These are phyloP conservation scores for Sugiyamaella paludigena DNA, from an alignment of 1,139 yeast genomes.

Conservation along the genomic window DNA sequence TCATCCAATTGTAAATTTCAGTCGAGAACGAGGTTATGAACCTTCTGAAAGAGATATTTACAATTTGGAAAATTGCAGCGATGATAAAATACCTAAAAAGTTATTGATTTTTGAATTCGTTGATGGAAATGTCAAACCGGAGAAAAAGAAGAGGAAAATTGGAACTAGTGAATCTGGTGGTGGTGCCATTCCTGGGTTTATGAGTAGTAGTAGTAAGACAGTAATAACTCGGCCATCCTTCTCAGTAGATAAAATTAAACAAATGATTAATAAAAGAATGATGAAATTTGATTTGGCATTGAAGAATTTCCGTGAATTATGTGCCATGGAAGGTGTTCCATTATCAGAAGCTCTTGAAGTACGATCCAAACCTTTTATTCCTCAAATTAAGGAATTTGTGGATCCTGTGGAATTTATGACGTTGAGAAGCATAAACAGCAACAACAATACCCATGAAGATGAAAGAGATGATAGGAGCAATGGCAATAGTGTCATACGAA, in stretches of 20 bases:
- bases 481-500: conserved; percentile 39
- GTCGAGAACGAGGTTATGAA: conserved; percentile 26
- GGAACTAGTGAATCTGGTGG: not conserved
- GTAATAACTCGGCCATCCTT: conserved; percentile 39
- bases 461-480: conserved; percentile 2
- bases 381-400: conserved; percentile 32
- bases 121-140: conserved; percentile 56
- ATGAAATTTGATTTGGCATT: conserved; percentile 50
- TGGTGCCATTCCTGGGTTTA: not conserved
- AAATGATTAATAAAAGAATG: conserved; percentile 59
- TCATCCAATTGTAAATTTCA: conserved; percentile 10
- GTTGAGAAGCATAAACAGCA: conserved; percentile 10
- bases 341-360: conserved; percentile 37
- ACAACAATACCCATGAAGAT: not conserved
- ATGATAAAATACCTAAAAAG: conserved; percentile 44
- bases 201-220: not conserved
- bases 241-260: conserved; percentile 52
- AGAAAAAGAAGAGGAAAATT: conserved; percentile 11
- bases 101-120: conserved; percentile 72
- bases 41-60: conserved; percentile 52
- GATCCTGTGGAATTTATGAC: conserved; percentile 27
- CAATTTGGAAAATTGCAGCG: conserved; percentile 40
- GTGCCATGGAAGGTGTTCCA: not conserved
- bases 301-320: conserved; percentile 31
- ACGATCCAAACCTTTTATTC: conserved; percentile 44